Conservation (phyloP, 768 basidiomycete species). For the Pulveroboletus sp. region DNA sequence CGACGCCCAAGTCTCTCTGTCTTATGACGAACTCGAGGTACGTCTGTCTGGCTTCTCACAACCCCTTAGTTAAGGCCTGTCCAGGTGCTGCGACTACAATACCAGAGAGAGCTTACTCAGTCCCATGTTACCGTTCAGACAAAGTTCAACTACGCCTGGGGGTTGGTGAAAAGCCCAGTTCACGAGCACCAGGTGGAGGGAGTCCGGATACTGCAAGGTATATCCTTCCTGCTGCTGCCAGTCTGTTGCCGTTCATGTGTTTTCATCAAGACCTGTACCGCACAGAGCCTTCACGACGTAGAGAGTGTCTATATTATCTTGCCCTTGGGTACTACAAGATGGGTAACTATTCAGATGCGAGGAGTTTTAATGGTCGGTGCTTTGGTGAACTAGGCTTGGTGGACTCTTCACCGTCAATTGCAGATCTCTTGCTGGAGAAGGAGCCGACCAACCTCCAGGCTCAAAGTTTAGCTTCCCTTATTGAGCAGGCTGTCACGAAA, state of each 20-base stretch:
- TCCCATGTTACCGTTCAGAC: slow-evolving; percentile 89
- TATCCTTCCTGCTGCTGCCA: slow-evolving; percentile 6
- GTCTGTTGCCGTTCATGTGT: slow-evolving; percentile 5
- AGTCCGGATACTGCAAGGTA: slow-evolving; percentile 86
- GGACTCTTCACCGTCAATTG: slow-evolving; percentile 1
- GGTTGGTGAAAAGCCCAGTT: slow-evolving; percentile 85
- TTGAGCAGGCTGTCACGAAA: slow-evolving; percentile 79
- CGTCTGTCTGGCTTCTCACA: neutral
- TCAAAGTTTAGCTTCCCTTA: slow-evolving; percentile 76
- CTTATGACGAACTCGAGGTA: slow-evolving; percentile 89
- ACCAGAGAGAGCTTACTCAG: slow-evolving; percentile 81
- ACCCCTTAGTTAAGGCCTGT: neutral
- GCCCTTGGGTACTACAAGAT: slow-evolving; percentile 96
- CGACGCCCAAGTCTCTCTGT: slow-evolving; percentile 84
- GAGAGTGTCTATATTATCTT: slow-evolving; percentile 96
- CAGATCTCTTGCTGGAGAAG: slow-evolving; percentile 82
- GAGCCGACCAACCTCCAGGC: slow-evolving; percentile 94
- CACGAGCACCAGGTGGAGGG: slow-evolving; percentile 89
- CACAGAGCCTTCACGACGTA: slow-evolving; percentile 74
- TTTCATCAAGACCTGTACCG: slow-evolving; percentile 76
- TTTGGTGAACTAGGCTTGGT: neutral
- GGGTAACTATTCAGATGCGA: slow-evolving; percentile 89
- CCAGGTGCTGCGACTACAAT: slow-evolving; percentile 82
- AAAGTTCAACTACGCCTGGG: slow-evolving; percentile 98
- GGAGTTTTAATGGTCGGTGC: slow-evolving; percentile 81